phyloP scores from a whole-genome alignment of 1,139 yeast species.

The Geotrichum macrosporum region DNA sequence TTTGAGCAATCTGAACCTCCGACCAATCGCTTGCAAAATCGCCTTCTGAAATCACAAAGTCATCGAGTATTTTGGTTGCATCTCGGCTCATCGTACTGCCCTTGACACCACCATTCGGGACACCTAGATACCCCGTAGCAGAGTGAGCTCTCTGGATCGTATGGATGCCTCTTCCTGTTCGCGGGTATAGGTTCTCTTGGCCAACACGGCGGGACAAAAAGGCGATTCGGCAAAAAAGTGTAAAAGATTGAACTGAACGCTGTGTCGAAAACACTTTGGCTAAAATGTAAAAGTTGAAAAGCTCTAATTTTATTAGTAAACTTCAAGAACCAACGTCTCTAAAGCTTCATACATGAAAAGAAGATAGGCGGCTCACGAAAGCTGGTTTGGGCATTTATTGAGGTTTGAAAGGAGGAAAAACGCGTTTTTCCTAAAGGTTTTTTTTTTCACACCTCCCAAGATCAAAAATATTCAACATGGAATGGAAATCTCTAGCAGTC shows the following conservation, averaged over 20 bases:
- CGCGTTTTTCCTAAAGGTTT: constrained; percentile 8
- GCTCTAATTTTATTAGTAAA: neutral
- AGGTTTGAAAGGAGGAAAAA: constrained; percentile 1
- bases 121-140: neutral
- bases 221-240: neutral
- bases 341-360: neutral
- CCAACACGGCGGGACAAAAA: neutral
- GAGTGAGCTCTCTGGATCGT: constrained; percentile 4
- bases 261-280: neutral
- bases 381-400: neutral
- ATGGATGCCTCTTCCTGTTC: neutral
- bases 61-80: neutral
- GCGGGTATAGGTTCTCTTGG: neutral
- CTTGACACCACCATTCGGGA: neutral
- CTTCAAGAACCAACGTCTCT: neutral
- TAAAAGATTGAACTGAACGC: neutral
- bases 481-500: constrained; percentile 18
- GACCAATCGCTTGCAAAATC: constrained; percentile 13
- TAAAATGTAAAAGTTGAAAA: neutral
- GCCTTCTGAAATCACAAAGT: neutral
- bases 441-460: constrained; percentile 1
- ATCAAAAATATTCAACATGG: constrained; percentile 15
- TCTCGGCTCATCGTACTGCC: constrained; percentile 2
- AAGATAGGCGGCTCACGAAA: neutral
- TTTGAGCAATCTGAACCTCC: neutral